Base-by-base conservation (phyloP, 768 basidiomycete species). In the Rickenella mellea region DNA sequence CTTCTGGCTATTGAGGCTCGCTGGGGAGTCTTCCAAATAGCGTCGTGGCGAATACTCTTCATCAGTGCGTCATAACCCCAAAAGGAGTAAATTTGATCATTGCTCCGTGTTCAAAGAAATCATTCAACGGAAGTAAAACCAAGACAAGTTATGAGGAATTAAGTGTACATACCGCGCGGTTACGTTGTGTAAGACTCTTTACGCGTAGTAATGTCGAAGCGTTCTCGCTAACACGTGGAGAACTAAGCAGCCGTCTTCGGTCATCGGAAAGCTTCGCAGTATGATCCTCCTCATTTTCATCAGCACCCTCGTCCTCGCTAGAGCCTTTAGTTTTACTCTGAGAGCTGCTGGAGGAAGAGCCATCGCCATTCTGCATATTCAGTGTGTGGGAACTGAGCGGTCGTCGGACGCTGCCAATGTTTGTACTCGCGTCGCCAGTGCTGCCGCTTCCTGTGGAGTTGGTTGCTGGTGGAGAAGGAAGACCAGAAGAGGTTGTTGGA, bases 371-470 rank as follows among this genome's bases (percentile, higher is more conserved):
- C 47, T 63, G 54, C 63, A 70, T 72, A 47, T 60, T 63, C n/a
- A n/a, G n/a, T 51, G 57, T 41, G 39, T 45, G 45, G 22, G 53
- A 46, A 29, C 50, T 51, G 19, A 56, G 48, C 30, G 57, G 64
- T 39, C 55, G 55, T 48, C 68, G 64, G 46, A 65, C 44, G 51
- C 65, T 67, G 47, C 66, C 68, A 40, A 61, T 58, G 45, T 57
- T 57, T 5, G 58, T 53, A 39, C 55, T 55, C 32, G 49, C 51
- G 60, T 79, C 79, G 31, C 78, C 80, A 4, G 75, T 78, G 51
- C 83, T 84, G 27, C 83, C 82, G 57, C 83, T 86, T 26, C 82
- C 84, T 1, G 84, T 87, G 9, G 85, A 88, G 55, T 87, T 88
- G 15, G 87, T 85, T 21, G 83, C 85, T 31, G 87, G 87, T 0